phyloP scores from a whole-genome alignment of 2,329 filamentous ascomycete species.

The Monilinia fructigena region DNA sequence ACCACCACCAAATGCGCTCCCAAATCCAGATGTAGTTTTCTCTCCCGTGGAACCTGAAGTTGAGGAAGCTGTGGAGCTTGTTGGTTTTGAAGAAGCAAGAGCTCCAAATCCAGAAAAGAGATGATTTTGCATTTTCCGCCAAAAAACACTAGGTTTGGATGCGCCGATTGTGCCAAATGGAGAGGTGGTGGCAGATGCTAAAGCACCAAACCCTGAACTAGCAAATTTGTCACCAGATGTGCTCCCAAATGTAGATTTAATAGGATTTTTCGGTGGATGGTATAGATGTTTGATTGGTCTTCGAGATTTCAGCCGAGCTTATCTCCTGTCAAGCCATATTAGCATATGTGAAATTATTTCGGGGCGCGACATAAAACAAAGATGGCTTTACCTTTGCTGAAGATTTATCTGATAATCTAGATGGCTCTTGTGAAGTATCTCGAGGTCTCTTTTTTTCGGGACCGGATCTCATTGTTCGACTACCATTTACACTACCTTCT shows the following conservation, averaged over 20 bases:
- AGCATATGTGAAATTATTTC: background rate
- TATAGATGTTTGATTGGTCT: slow-evolving; percentile 21
- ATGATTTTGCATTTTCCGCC: slow-evolving; percentile 39
- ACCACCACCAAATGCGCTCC: slow-evolving; percentile 36
- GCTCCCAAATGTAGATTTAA: slow-evolving; percentile 30
- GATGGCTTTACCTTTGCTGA: slow-evolving; percentile 30
- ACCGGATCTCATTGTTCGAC: slow-evolving; percentile 48
- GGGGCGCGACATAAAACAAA: background rate
- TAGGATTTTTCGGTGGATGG: slow-evolving; percentile 25
- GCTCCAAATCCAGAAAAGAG: slow-evolving; percentile 50
- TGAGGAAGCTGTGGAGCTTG: slow-evolving; percentile 35
- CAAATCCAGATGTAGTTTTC: slow-evolving; percentile 40
- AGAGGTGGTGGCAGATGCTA: slow-evolving; percentile 60
- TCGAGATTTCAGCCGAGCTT: slow-evolving; percentile 16
- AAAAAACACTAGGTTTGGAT: slow-evolving; percentile 52
- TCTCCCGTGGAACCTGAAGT: slow-evolving; percentile 42
- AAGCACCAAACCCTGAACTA: slow-evolving; percentile 65
- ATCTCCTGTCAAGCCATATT: slow-evolving; percentile 25
- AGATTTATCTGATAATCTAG: slow-evolving; percentile 34
- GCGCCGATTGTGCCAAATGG: slow-evolving; percentile 60
- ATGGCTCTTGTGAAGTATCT: slow-evolving; percentile 43
- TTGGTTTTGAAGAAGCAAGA: slow-evolving; percentile 42
- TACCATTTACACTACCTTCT: slow-evolving; percentile 43
- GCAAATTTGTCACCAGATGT: slow-evolving; percentile 51
- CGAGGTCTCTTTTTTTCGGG: slow-evolving; percentile 65